Percentiles rank a stretch among this genome's conserved stretches.
These are phyloP conservation scores for Purshia tridentata DNA, from an alignment of 306 rosid genomes.

Conservation along the genomic window DNA sequence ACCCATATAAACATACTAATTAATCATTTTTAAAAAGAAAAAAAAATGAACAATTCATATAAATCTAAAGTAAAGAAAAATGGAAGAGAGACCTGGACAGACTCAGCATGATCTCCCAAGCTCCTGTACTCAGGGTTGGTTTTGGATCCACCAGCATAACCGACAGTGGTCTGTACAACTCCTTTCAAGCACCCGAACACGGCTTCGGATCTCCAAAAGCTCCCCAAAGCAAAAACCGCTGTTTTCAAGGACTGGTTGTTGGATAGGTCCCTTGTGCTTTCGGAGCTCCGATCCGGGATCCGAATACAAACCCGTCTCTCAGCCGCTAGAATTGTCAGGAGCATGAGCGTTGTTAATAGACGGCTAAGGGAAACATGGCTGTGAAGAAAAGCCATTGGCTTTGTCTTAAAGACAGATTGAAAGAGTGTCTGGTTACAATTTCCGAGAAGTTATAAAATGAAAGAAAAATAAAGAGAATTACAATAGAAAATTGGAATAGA, in stretches of 20 bases:
- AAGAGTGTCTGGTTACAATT: background rate
- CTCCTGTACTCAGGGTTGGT: slow-evolving; percentile 78
- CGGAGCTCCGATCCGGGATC: slow-evolving; percentile 58
- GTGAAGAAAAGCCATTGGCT: slow-evolving; percentile 41
- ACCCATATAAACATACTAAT: background rate
- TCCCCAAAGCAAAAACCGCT: slow-evolving; percentile 77
- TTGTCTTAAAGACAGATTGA: background rate
- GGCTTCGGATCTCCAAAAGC: slow-evolving; percentile 98
- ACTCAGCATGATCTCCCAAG: slow-evolving; percentile 82
- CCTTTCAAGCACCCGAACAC: slow-evolving; percentile 87
- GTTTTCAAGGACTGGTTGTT: slow-evolving; percentile 43
- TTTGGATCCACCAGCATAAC: slow-evolving; percentile 89
- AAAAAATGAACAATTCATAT: background rate
- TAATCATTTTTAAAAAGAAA: too few relatives aligned
- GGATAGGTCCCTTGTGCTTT: slow-evolving; percentile 30
- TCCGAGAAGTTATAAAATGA: background rate
- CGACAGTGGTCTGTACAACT: slow-evolving; percentile 72
- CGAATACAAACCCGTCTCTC: slow-evolving; percentile 46
- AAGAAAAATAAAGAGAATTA: background rate
- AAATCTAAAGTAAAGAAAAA: slow-evolving; percentile 6
- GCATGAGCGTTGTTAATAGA: slow-evolving; percentile 20
- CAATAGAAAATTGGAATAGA: background rate
- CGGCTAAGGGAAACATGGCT: slow-evolving; percentile 17
- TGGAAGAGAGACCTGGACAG: slow-evolving; percentile 45
- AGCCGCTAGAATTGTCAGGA: slow-evolving; percentile 19